Percentiles rank a stretch among this genome's conserved stretches.
Conservation (phyloP, 2,329 filamentous ascomycete genomes). For the Fusarium nurragi region DNA sequence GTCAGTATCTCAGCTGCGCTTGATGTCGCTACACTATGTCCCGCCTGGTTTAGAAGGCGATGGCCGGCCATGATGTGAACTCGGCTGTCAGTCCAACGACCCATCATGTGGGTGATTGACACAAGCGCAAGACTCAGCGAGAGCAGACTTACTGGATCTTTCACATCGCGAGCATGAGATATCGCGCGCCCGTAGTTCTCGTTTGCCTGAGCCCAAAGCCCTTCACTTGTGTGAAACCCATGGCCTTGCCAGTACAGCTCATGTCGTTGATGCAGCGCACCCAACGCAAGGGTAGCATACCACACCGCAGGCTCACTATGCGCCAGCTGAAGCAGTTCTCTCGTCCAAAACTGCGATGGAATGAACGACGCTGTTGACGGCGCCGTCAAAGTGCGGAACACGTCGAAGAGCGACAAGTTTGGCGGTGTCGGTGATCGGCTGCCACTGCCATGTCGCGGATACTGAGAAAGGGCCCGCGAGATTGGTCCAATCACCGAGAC, state of each 20-base stretch:
- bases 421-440: conserved; percentile 18
- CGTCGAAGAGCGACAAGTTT: conserved; percentile 45
- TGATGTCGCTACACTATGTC: conserved; percentile 16
- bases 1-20: conserved; percentile 42
- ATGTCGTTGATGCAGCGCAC: conserved; percentile 47
- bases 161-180: conserved; percentile 41
- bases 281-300: conserved; percentile 49
- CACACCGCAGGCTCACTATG: conserved; percentile 50
- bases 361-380: conserved; percentile 43
- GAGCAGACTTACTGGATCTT: conserved; percentile 42
- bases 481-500: conserved; percentile 46
- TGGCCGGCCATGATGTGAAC: conserved; percentile 48
- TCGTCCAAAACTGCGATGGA: conserved; percentile 48
- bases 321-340: conserved; percentile 47
- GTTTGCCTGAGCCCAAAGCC: conserved; percentile 36
- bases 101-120: conserved; percentile 47
- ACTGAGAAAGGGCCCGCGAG: conserved; percentile 36
- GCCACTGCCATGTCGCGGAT: conserved; percentile 12
- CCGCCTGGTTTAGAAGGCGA: conserved; percentile 38
- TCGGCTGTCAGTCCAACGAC: conserved; percentile 45
- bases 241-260: conserved; percentile 27
- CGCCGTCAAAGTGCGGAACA: conserved; percentile 48
- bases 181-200: conserved; percentile 45
- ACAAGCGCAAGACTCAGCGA: conserved; percentile 48
- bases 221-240: conserved; percentile 2